A percentile compares a stretch with the other conserved stretches of the same genome.
Evolutionary conservation across 352 stramenopile genomes (phyloP).

Genomic region (Globisporangium iwayamae): DNA sequence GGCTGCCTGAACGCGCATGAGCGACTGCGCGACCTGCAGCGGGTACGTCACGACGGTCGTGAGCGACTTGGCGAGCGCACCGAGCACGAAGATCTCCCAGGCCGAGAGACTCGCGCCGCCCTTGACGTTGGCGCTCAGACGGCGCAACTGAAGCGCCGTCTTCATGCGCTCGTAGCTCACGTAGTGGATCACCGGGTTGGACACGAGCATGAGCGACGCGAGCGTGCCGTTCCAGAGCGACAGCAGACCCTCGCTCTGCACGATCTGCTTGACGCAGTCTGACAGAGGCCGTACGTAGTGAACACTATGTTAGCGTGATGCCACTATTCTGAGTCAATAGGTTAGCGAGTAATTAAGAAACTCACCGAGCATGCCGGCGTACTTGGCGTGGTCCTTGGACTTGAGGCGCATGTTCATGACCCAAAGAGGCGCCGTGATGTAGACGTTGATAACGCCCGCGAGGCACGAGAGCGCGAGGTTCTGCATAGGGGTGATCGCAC

Average conservation of each 20-base stretch:
- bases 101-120: constrained; percentile 40
- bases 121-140: constrained; percentile 15
- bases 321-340: background rate
- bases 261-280: constrained; percentile 57
- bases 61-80: constrained; percentile 89
- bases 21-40: constrained; percentile 91
- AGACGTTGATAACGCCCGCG: constrained; percentile 88
- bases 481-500: constrained; percentile 45
- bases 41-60: constrained; percentile 93
- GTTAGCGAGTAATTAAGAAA: background rate
- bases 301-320: constrained; percentile 15
- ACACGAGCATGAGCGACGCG: constrained; percentile 91
- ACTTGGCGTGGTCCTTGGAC: constrained; percentile 70
- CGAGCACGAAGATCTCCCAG: constrained; percentile 90
- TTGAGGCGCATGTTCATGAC: constrained; percentile 93
- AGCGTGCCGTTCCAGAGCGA: constrained; percentile 91
- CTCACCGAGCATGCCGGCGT: constrained; percentile 34
- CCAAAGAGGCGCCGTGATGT: constrained; percentile 88
- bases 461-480: constrained; percentile 61
- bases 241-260: constrained; percentile 65
- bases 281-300: constrained; percentile 2
- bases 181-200: constrained; percentile 95
- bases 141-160: constrained; percentile 47
- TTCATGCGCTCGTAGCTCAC: constrained; percentile 94
- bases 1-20: constrained; percentile 73